These are phyloP conservation scores for Phytophthora palmivora DNA, from an alignment of 352 stramenopile species.

Conservation along the genomic window DNA sequence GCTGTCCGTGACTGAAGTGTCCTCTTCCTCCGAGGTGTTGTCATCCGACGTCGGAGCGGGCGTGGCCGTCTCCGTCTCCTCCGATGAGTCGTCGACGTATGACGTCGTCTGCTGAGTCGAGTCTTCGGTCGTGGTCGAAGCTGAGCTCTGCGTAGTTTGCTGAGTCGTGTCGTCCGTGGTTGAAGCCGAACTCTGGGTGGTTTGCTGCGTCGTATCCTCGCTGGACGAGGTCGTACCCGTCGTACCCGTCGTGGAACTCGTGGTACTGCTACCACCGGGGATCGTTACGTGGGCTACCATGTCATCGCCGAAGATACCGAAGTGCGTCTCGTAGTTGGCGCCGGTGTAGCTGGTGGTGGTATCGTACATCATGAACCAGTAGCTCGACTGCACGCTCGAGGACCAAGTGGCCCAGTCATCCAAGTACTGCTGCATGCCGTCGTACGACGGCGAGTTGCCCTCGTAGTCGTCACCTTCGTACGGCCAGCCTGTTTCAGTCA, in stretches of 20 bases:
- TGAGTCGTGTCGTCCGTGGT: constrained; percentile 26
- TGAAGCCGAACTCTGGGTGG: no score
- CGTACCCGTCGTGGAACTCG: constrained; percentile 23
- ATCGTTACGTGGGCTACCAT: constrained; percentile 50
- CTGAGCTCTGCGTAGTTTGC: constrained; percentile 25
- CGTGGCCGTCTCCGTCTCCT: constrained; percentile 24
- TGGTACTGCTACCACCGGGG: constrained; percentile 27
- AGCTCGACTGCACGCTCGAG: constrained; percentile 34
- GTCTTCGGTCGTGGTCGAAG: constrained; percentile 14
- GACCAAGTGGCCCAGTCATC: constrained; percentile 55
- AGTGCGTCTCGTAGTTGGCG: constrained; percentile 61
- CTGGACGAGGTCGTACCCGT: constrained; percentile 21
- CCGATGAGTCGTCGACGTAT: no score
- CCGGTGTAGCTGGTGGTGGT: constrained; percentile 51
- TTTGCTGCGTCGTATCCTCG: constrained; percentile 26
- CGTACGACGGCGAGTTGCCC: constrained; percentile 53
- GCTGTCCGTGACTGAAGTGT: constrained; percentile 24
- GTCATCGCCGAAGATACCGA: constrained; percentile 58
- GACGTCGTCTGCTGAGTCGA: constrained; percentile 24
- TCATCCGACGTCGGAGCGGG: constrained; percentile 25
- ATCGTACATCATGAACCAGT: constrained; percentile 76
- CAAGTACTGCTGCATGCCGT: constrained; percentile 49
- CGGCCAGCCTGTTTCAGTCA: constrained; percentile 73
- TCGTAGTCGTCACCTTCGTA: constrained; percentile 41
- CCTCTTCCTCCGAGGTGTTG: constrained; percentile 30